Evolutionary conservation across 345 rosid genomes (phyloP), one percentile per base, ranked within the genome.

Genomic region (Syzygium aqueum): DNA sequence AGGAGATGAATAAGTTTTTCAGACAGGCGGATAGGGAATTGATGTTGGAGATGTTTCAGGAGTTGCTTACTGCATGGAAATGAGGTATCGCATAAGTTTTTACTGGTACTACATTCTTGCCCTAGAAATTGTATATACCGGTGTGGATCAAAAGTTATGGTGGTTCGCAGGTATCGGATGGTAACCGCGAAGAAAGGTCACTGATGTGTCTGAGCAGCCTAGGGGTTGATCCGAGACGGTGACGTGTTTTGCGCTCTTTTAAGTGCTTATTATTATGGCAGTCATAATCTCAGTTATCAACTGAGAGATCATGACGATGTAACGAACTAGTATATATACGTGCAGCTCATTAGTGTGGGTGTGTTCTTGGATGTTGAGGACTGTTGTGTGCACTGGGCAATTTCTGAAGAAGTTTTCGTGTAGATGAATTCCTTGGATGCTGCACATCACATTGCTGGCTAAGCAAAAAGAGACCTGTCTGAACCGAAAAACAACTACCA

Each of bases 41-140:
- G 91, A 93, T 94, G 95, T 90, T 94, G 84, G 98, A 97, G 88
- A 95, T 97, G 97, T 97, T 97, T 85, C 97, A 96, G 86, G 98
- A 96, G 89, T 95, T 96, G 84, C 95, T 97, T 53, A 89, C 95
- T 0, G 95, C 91, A 27, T 94, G 98, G 98, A 96, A 94, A 91
- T 97, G 87, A 89, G 43, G 53, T 21, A 15, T 28, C 14, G 16
- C 28, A 16, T 53, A 43, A 84, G 50, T 33, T 84, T 40, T 43
- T 11, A 84, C 33, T 9, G 3, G 51, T 22, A 16, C 3, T 30
- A n/a, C 25, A 43, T 40, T 52, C 40, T 53, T 23, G 25, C 30
- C 63, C 49, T 33, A 40, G 49, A 73, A 21, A 73, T 73, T 37
- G 27, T 73, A 19, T 10, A 37, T 73, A 21, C 27, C 21, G 25